A percentile compares a stretch with the other conserved stretches of the same genome.
Conservation (phyloP, 225 moss, liverwort and hornwort species). For the Anthoceros angustus region DNA sequence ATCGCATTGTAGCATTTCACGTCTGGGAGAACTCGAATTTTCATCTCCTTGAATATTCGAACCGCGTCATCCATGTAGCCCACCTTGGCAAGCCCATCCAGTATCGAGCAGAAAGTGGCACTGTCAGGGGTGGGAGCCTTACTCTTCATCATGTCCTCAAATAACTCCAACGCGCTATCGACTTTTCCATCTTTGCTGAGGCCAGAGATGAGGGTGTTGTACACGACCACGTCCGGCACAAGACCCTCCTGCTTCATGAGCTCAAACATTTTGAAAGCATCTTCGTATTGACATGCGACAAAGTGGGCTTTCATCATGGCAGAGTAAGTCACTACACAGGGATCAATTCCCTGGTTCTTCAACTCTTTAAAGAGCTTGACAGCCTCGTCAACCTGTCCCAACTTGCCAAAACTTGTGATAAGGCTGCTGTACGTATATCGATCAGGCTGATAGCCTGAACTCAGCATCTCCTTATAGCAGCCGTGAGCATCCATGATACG, state of each 20-base stretch:
- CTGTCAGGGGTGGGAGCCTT: slow-evolving; percentile 9
- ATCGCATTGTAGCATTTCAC: slow-evolving; percentile 45
- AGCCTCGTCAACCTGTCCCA: slow-evolving; percentile 17
- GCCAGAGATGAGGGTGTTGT: slow-evolving; percentile 41
- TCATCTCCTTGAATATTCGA: background rate
- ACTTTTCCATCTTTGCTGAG: slow-evolving; percentile 32
- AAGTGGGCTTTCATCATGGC: background rate
- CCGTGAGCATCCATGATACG: slow-evolving; percentile 31
- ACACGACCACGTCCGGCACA: slow-evolving; percentile 41
- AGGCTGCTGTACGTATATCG: slow-evolving; percentile 25
- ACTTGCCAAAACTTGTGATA: slow-evolving; percentile 22
- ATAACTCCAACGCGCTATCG: slow-evolving; percentile 24
- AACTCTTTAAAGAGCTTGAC: slow-evolving; percentile 18
- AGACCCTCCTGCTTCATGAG: slow-evolving; percentile 6
- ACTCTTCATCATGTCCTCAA: slow-evolving; percentile 37
- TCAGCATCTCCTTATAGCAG: slow-evolving; percentile 26
- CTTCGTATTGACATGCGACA: background rate
- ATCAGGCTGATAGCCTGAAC: slow-evolving; percentile 19
- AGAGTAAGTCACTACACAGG: background rate
- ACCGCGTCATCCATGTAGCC: background rate
- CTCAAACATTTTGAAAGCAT: background rate
- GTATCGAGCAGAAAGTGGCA: background rate
- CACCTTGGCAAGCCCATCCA: background rate
- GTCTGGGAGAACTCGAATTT: slow-evolving; percentile 18
- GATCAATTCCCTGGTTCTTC: slow-evolving; percentile 7